These are phyloP conservation scores for Paecilomyces sp. DNA, from an alignment of 2,329 filamentous ascomycete species.

Conservation along the genomic window DNA sequence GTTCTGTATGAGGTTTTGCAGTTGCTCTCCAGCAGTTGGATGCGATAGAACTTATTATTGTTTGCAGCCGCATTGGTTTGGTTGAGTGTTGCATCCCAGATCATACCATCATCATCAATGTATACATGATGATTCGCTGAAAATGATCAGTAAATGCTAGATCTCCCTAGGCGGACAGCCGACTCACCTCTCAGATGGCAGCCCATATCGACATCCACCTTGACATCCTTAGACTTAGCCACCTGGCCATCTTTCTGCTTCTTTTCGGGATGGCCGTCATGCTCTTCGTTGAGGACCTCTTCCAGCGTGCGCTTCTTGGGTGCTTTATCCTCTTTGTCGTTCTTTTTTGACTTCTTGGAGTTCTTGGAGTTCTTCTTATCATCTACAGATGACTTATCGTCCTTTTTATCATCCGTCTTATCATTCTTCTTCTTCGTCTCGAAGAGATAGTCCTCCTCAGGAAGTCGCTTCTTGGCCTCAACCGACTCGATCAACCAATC, in stretches of 20 bases:
- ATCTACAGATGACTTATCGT: slow-evolving; percentile 2
- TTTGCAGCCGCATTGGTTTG: slow-evolving; percentile 66
- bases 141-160: neutral
- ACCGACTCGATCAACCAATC: slow-evolving; percentile 56
- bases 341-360: slow-evolving; percentile 24
- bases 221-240: slow-evolving; percentile 33
- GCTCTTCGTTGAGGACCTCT: slow-evolving; percentile 9
- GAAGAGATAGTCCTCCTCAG: slow-evolving; percentile 33
- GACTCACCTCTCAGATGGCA: slow-evolving; percentile 22
- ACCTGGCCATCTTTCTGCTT: slow-evolving; percentile 41
- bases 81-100: slow-evolving; percentile 74
- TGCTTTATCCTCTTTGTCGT: slow-evolving; percentile 11
- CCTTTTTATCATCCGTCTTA: slow-evolving; percentile 1
- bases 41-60: slow-evolving; percentile 76
- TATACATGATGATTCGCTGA: slow-evolving; percentile 46
- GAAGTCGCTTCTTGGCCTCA: slow-evolving; percentile 31
- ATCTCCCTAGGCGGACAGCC: neutral
- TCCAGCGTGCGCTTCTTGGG: slow-evolving; percentile 20
- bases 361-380: slow-evolving; percentile 7
- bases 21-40: slow-evolving; percentile 53
- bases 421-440: slow-evolving; percentile 2
- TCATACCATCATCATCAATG: slow-evolving; percentile 57
- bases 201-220: slow-evolving; percentile 42
- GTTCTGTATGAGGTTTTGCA: slow-evolving; percentile 45
- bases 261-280: slow-evolving; percentile 21